A percentile compares a stretch with the other conserved stretches of the same genome.
Conservation (phyloP, 2,329 filamentous ascomycete species). For the Epichloe glyceriae region DNA sequence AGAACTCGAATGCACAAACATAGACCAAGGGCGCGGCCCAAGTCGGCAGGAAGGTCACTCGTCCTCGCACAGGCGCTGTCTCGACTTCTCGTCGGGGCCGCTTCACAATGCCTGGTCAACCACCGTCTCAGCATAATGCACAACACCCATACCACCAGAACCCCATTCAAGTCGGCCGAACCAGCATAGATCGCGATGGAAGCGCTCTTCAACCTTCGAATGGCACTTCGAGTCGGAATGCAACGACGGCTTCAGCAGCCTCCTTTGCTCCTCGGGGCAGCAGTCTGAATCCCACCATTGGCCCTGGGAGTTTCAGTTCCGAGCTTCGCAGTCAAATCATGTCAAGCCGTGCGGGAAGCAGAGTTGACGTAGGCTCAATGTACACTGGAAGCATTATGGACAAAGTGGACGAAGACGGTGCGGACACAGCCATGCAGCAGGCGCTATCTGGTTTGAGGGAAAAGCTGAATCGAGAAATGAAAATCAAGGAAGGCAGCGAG, state of each 20-base stretch:
- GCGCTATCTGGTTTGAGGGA: constrained; percentile 66
- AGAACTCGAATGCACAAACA: constrained; percentile 24
- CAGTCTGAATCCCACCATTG: constrained; percentile 57
- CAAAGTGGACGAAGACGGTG: constrained; percentile 50
- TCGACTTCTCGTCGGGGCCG: constrained; percentile 18
- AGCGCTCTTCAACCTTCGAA: constrained; percentile 36
- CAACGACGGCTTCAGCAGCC: constrained; percentile 41
- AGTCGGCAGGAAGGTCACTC: constrained; percentile 22
- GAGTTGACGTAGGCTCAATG: constrained; percentile 21
- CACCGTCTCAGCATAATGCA: constrained; percentile 23
- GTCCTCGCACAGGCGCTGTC: constrained; percentile 21
- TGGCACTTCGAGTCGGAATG: constrained; percentile 30
- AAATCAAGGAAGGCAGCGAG: constrained; percentile 95
- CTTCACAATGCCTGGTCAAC: constrained; percentile 19
- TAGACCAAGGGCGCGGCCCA: constrained; percentile 25
- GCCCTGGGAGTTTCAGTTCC: constrained; percentile 77
- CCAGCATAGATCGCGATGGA: constrained; percentile 45
- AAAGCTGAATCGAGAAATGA: constrained; percentile 84
- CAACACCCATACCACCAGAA: constrained; percentile 20
- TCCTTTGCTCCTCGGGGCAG: constrained; percentile 54
- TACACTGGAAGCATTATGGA: constrained; percentile 33
- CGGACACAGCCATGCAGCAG: constrained; percentile 49
- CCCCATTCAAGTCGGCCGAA: constrained; percentile 18
- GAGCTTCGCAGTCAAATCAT: constrained; percentile 64
- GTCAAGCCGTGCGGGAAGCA: constrained; percentile 22